Percentiles rank a stretch among this genome's conserved stretches.
Conservation (phyloP, 805 yeast genomes). For the Lachancea cidri region DNA sequence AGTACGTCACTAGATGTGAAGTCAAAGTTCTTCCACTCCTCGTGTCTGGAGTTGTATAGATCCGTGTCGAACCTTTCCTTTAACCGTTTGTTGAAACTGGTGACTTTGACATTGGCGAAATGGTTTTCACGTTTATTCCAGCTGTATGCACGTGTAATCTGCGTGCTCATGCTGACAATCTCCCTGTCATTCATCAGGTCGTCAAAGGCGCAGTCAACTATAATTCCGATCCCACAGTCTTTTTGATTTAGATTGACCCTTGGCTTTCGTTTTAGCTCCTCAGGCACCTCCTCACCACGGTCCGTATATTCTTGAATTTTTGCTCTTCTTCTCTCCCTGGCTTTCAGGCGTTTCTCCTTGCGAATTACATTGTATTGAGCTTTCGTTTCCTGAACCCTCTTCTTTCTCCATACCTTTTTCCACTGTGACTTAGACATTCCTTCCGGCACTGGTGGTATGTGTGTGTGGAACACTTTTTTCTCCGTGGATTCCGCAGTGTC, state of each 20-base stretch:
- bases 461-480: not conserved
- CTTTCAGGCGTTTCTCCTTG: constrained; percentile 49
- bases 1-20: constrained; percentile 41
- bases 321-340: constrained; percentile 38
- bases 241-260: constrained; percentile 39
- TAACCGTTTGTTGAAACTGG: constrained; percentile 62
- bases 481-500: not conserved
- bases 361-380: constrained; percentile 51
- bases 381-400: constrained; percentile 58
- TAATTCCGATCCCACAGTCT: constrained; percentile 45
- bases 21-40: constrained; percentile 61
- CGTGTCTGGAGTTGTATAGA: constrained; percentile 48
- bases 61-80: constrained; percentile 62
- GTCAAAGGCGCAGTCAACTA: constrained; percentile 90
- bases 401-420: constrained; percentile 62
- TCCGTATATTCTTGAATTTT: constrained; percentile 32
- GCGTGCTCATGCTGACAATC: constrained; percentile 64
- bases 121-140: constrained; percentile 59
- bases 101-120: constrained; percentile 53
- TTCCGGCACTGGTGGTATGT: constrained; percentile 51
- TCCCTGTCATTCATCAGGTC: constrained; percentile 79
- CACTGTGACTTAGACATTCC: constrained; percentile 86
- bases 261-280: constrained; percentile 36
- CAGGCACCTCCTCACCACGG: constrained; percentile 38
- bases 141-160: constrained; percentile 77